Percentiles rank a stretch among this genome's conserved stretches.
Conservation (phyloP, 306 rosid genomes). For the Vicia faba region DNA sequence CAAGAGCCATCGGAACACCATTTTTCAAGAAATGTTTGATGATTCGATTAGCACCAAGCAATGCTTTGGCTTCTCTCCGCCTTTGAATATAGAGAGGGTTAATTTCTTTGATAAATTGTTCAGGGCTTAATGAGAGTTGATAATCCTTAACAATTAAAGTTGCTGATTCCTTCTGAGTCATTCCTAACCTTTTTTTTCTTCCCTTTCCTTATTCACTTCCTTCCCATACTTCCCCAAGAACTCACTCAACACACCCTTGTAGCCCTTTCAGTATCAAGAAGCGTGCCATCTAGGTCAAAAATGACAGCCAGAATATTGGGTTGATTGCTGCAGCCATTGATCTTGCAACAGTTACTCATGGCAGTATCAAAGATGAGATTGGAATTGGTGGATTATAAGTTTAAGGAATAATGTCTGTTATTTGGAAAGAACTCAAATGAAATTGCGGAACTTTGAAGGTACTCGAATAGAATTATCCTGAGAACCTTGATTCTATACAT, state of each 20-base stretch:
- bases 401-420: not conserved
- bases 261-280: conserved; percentile 72
- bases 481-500: too few species aligned
- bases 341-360: conserved; percentile 51
- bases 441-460: too few species aligned
- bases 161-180: conserved; percentile 68
- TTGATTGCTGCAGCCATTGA: conserved; percentile 32
- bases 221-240: conserved; percentile 67
- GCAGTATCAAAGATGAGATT: conserved; percentile 21
- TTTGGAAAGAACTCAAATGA: too few species aligned
- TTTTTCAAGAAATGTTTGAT: conserved; percentile 64
- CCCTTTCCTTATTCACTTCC: conserved; percentile 51
- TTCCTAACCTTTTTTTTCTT: conserved; percentile 63
- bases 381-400: not conserved
- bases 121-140: conserved; percentile 71
- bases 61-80: conserved; percentile 69
- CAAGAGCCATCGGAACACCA: conserved; percentile 73
- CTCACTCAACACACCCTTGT: conserved; percentile 59
- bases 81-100: conserved; percentile 63
- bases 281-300: conserved; percentile 87
- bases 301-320: conserved; percentile 60
- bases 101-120: conserved; percentile 65
- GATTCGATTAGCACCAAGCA: conserved; percentile 80
- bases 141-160: conserved; percentile 55
- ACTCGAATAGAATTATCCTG: too few species aligned